Percentiles rank a stretch among this genome's conserved stretches.
Evolutionary conservation across 2,329 filamentous ascomycete genomes (phyloP).

Genomic region (Claviceps sp.): DNA sequence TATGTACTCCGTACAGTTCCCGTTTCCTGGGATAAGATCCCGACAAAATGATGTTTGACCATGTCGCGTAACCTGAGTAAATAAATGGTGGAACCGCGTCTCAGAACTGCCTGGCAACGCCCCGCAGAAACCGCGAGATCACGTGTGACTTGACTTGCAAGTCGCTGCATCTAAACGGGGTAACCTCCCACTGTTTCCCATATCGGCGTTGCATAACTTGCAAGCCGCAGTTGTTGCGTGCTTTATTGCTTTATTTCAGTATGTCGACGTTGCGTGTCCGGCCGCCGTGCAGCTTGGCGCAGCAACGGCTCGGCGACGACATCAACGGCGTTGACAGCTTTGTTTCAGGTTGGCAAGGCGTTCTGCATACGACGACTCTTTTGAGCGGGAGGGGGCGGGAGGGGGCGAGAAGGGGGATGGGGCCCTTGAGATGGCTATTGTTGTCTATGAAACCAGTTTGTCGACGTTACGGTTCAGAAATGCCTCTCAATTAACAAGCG

Average conservation of each 20-base stretch:
- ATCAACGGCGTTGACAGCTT: not conserved
- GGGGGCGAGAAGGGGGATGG: not conserved
- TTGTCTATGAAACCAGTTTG: not conserved
- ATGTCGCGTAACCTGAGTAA: conserved; percentile 9
- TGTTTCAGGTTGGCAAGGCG: conserved; percentile 4
- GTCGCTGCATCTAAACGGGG: too few species aligned
- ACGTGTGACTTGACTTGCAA: conserved; percentile 5
- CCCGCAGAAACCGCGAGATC: conserved; percentile 7
- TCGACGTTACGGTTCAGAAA: not conserved
- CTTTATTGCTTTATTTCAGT: too few species aligned
- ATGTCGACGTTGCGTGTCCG: too few species aligned
- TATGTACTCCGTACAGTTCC: too few species aligned
- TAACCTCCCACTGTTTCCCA: too few species aligned
- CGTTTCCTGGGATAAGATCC: too few species aligned
- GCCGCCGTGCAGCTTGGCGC: too few species aligned
- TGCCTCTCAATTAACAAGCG: not conserved
- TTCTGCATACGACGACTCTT: not conserved
- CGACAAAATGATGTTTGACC: too few species aligned
- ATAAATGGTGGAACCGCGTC: conserved; percentile 11
- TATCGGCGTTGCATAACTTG: too few species aligned
- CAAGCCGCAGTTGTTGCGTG: too few species aligned
- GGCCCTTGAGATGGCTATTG: not conserved
- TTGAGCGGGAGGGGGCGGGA: not conserved
- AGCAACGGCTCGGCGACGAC: too few species aligned
- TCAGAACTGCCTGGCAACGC: conserved; percentile 9